A percentile compares a stretch with the other conserved stretches of the same genome.
Evolutionary conservation across 306 rosid genomes (phyloP).

Genomic region (Betula pendula): DNA sequence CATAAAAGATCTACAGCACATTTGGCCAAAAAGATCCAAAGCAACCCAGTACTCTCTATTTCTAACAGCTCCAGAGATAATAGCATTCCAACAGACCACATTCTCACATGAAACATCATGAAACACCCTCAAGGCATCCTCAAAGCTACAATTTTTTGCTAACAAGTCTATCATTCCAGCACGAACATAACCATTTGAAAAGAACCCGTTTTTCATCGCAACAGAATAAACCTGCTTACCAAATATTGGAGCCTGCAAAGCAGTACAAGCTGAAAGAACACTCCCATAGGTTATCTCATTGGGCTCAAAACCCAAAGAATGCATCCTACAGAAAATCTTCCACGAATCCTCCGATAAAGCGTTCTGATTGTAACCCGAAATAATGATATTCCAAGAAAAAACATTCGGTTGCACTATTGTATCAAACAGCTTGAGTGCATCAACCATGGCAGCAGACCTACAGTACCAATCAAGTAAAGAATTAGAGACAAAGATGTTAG

Average conservation of each 20-base stretch:
- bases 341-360: constrained; percentile 43
- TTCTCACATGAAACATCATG: constrained; percentile 51
- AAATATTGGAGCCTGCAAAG: constrained; percentile 39
- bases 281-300: constrained; percentile 58
- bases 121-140: constrained; percentile 47
- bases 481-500: constrained; percentile 42
- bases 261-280: constrained; percentile 64
- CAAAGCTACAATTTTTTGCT: constrained; percentile 34
- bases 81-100: constrained; percentile 61
- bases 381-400: constrained; percentile 74
- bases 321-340: constrained; percentile 54
- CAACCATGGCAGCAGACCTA: constrained; percentile 36
- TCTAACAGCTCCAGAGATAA: constrained; percentile 66
- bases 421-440: constrained; percentile 49
- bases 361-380: constrained; percentile 55
- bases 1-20: constrained; percentile 37
- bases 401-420: constrained; percentile 39
- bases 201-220: constrained; percentile 40
- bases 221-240: constrained; percentile 52
- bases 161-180: constrained; percentile 45
- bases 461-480: constrained; percentile 41
- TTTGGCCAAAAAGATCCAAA: constrained; percentile 50
- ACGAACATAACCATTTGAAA: constrained; percentile 42
- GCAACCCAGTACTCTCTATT: constrained; percentile 55
- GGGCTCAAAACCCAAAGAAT: constrained; percentile 39